Conservation (phyloP, 2,329 filamentous ascomycete genomes). For the Gnomoniopsis sp. region DNA sequence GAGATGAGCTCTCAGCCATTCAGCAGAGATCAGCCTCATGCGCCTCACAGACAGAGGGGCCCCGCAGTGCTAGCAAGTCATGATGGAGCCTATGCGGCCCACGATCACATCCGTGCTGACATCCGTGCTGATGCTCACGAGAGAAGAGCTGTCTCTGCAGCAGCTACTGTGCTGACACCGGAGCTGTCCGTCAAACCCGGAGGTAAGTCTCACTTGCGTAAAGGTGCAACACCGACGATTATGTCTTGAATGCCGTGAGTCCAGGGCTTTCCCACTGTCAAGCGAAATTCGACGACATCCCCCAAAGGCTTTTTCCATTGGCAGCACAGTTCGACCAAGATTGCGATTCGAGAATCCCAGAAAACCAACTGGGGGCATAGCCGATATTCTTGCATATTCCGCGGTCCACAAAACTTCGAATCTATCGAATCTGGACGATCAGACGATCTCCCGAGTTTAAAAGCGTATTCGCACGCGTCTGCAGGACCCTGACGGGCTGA, state of each 20-base stretch:
- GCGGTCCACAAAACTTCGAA: neutral
- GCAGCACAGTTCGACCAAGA: too few relatives aligned
- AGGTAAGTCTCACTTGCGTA: conserved; percentile 7
- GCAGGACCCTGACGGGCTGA: neutral
- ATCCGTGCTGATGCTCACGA: neutral
- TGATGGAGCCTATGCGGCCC: neutral
- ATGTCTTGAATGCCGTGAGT: neutral
- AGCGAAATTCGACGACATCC: neutral
- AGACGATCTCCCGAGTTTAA: neutral
- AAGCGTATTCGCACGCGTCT: neutral
- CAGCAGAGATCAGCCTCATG: neutral
- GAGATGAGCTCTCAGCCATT: neutral
- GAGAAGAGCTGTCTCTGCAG: conserved; percentile 1
- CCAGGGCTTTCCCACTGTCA: too few relatives aligned
- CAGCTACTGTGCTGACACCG: neutral
- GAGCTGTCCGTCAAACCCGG: neutral
- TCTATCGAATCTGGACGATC: neutral
- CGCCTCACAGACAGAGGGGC: neutral
- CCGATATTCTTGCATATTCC: too few relatives aligned
- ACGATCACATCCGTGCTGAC: neutral
- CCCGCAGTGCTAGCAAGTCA: neutral
- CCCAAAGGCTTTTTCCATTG: neutral
- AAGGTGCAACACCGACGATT: neutral
- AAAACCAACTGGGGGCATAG: too few relatives aligned
- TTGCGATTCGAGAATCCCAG: too few relatives aligned